Percentiles rank a stretch among this genome's conserved stretches.
Conservation (phyloP, 768 basidiomycete species). For the Xerocomus brunneocitrinus region DNA sequence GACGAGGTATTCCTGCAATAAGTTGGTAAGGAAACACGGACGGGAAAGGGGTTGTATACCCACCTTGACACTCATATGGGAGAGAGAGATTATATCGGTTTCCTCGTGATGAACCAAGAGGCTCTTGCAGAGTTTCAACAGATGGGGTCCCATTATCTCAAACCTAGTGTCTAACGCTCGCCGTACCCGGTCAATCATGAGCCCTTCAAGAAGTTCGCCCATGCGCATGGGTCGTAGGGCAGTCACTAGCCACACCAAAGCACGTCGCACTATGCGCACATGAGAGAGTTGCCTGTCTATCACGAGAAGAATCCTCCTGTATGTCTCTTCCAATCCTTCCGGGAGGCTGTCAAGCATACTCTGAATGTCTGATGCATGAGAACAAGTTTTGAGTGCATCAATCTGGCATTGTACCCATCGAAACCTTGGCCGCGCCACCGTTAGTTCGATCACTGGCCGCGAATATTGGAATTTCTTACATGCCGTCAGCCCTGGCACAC, state of each 20-base stretch:
- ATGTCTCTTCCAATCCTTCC: conserved; percentile 19
- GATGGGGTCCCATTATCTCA: neutral
- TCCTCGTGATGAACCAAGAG: conserved; percentile 9
- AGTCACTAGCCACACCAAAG: conserved; percentile 10
- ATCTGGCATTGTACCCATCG: conserved; percentile 18
- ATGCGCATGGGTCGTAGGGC: conserved; percentile 7
- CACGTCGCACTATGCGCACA: conserved; percentile 1
- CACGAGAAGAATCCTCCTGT: conserved; percentile 15
- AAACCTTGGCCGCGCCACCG: conserved; percentile 3
- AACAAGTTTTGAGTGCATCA: conserved; percentile 2
- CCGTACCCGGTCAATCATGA: conserved; percentile 1
- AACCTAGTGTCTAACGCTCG: conserved; percentile 2
- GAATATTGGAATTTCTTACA: conserved; percentile 8
- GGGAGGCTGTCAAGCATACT: conserved; percentile 8
- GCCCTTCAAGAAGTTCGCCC: conserved; percentile 6
- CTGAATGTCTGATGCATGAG: neutral
- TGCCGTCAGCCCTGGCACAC: conserved; percentile 15
- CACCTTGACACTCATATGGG: conserved; percentile 21
- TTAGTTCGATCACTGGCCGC: too few species aligned
- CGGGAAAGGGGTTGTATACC: neutral
- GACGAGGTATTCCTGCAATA: conserved; percentile 9
- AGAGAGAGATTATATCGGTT: conserved; percentile 6
- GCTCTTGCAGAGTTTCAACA: conserved; percentile 3
- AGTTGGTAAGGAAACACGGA: neutral
- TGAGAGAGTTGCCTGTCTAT: neutral